phyloP scores from a whole-genome alignment of 441 rosid species.

The California macrophylla region DNA sequence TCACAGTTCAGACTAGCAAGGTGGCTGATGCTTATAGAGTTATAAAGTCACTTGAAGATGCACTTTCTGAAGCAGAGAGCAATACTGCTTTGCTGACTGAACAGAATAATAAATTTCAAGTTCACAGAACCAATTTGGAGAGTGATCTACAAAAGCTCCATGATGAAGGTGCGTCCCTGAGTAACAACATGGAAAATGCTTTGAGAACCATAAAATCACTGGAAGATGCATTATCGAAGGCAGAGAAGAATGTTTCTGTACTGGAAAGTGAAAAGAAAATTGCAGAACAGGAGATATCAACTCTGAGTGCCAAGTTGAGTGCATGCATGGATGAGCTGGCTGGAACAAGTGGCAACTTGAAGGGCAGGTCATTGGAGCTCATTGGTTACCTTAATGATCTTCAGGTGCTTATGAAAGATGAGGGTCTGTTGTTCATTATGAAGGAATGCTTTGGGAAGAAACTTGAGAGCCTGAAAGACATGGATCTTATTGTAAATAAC shows the following conservation, averaged over 20 bases:
- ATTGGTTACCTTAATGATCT: slow-evolving; percentile 42
- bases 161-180: slow-evolving; percentile 46
- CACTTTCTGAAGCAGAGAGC: slow-evolving; percentile 45
- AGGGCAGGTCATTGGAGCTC: slow-evolving; percentile 51
- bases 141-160: slow-evolving; percentile 44
- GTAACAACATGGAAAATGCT: slow-evolving; percentile 43
- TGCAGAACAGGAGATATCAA: slow-evolving; percentile 53
- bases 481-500: slow-evolving; percentile 45
- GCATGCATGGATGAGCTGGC: slow-evolving; percentile 76
- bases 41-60: slow-evolving; percentile 56
- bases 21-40: slow-evolving; percentile 47
- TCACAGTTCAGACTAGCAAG: slow-evolving; percentile 37
- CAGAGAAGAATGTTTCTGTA: slow-evolving; percentile 39
- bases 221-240: slow-evolving; percentile 54
- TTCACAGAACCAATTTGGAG: slow-evolving; percentile 38
- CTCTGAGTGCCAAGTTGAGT: slow-evolving; percentile 54
- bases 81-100: slow-evolving; percentile 40
- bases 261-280: slow-evolving; percentile 51
- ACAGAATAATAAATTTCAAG: slow-evolving; percentile 32
- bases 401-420: slow-evolving; percentile 48
- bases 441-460: slow-evolving; percentile 45
- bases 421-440: slow-evolving; percentile 30
- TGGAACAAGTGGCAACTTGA: slow-evolving; percentile 48
- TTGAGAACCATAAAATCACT: slow-evolving; percentile 43
- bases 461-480: slow-evolving; percentile 44